phyloP scores from a whole-genome alignment of 108 stramenopile species.

The Craspedostauros australis region DNA sequence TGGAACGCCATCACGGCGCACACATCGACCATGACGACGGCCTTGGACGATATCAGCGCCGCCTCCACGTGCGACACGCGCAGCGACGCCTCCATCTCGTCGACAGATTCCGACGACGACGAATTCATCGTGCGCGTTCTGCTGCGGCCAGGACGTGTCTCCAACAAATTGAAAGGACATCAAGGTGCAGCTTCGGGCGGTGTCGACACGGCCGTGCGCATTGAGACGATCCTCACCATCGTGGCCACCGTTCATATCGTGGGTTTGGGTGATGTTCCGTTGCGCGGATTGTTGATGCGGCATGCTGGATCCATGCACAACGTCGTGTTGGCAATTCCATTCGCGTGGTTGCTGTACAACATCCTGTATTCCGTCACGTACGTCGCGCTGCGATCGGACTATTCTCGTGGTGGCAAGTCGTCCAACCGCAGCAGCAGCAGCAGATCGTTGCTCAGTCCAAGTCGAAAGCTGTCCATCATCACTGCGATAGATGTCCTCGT shows the following conservation, averaged over 20 bases:
- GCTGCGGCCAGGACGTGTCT: conserved; percentile 19
- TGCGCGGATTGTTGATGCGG: conserved; percentile 21
- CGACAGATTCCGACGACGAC: background rate
- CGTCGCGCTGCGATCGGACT: conserved; percentile 9
- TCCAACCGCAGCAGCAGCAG: too few relatives aligned
- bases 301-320: background rate
- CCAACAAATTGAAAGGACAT: conserved; percentile 14
- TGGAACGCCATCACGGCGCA: conserved; percentile 30
- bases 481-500: conserved; percentile 22
- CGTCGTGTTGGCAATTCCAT: background rate
- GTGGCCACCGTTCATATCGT: conserved; percentile 30
- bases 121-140: conserved; percentile 34
- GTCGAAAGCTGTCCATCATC: conserved; percentile 10
- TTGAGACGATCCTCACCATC: conserved; percentile 27
- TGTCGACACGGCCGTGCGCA: conserved; percentile 33
- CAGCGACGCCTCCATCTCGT: background rate
- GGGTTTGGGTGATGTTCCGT: conserved; percentile 31
- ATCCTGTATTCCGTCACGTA: conserved; percentile 33
- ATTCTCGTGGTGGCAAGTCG: too few relatives aligned
- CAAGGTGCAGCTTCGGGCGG: conserved; percentile 20
- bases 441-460: too few relatives aligned
- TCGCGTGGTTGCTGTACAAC: conserved; percentile 29
- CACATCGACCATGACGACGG: background rate
- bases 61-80: background rate
- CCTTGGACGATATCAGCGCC: background rate